Conservation (phyloP, 768 basidiomycete genomes). For the Cystofilobasidium capitatum region DNA sequence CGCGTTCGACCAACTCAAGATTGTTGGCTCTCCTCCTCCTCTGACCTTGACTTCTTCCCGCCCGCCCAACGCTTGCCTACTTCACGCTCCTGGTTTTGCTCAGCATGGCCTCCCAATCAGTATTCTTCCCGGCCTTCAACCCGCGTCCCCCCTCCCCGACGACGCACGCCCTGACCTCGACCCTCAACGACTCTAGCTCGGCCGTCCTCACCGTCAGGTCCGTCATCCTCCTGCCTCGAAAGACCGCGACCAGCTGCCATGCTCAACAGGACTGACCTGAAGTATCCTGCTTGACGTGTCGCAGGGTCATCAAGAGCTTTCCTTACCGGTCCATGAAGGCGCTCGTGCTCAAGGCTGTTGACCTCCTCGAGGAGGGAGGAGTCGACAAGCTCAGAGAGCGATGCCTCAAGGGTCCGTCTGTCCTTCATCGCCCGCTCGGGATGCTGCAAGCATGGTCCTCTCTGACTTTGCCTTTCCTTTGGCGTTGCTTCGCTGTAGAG, state of each 20-base stretch:
- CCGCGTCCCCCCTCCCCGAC: conserved; percentile 22
- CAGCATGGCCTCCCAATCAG: background rate
- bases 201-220: conserved; percentile 21
- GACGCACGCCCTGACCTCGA: conserved; percentile 13
- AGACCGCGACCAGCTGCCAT: background rate
- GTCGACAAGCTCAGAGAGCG: conserved; percentile 67
- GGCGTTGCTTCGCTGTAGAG: conserved; percentile 43
- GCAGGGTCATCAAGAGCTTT: conserved; percentile 83
- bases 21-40: too few species aligned
- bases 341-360: conserved; percentile 69
- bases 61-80: too few species aligned
- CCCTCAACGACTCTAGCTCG: background rate
- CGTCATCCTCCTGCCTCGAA: background rate
- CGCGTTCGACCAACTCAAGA: too few species aligned
- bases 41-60: too few species aligned
- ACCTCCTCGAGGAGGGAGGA: conserved; percentile 62
- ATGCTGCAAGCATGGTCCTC: background rate
- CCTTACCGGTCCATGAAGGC: conserved; percentile 80
- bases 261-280: background rate
- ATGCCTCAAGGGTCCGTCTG: conserved; percentile 53
- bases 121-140: conserved; percentile 6
- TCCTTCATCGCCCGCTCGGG: background rate
- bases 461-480: background rate
- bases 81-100: too few species aligned
- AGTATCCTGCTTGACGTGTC: background rate